Evolutionary conservation across 2,329 filamentous ascomycete species (phyloP), one percentile per base, ranked within the genome.

Genomic region (Epichloe festucae): DNA sequence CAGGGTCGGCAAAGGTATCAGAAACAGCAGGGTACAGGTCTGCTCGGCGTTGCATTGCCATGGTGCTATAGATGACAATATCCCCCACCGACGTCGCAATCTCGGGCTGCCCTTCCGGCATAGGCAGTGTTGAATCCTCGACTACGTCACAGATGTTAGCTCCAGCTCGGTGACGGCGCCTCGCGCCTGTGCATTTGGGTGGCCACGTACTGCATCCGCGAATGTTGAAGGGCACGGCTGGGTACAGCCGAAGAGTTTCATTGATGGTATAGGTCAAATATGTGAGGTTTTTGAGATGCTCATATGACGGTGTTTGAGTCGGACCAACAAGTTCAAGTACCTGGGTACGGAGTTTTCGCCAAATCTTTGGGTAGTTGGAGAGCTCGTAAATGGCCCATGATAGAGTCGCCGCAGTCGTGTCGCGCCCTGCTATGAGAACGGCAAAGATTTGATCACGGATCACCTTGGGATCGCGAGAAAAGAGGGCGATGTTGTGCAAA

Each of bases 321-420:
- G 76, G 66, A 31, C 89, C 89, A 3, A 95, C 77, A 0, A 72
- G 72, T 1, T 75, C 65, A 15, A 82, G 65, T 59, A 95, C 88
- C 64, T 94, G 87, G 15, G 71, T 66, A 19, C 89, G 81, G 43
- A 96, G 75, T 63, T 81, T 87, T 44, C 71, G 64, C 14, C 88
- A 79, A 3, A 82, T 75, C 3, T 79, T 70, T 0, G 89, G 88
- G 57, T 87, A 76, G 14, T 81, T 79, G 38, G 83, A 78, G 1
- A 96, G 75, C 66, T 95, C 88, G 66, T 91, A 93, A 52, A 95
- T 75, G 38, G 79, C 74, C 84, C 89, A 95, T 0, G 83, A 85
- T 0, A 96, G 75, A 0, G 87, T 89, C 19, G 77, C 79, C 21
- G 89, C 89, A 0, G 90, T 96, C 8, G 89, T 95, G 66, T 96